Evolutionary conservation across 495 filamentous ascomycete genomes (phyloP), one percentile per base, ranked within the genome.

Genomic region (Amniculicola lignicola): DNA sequence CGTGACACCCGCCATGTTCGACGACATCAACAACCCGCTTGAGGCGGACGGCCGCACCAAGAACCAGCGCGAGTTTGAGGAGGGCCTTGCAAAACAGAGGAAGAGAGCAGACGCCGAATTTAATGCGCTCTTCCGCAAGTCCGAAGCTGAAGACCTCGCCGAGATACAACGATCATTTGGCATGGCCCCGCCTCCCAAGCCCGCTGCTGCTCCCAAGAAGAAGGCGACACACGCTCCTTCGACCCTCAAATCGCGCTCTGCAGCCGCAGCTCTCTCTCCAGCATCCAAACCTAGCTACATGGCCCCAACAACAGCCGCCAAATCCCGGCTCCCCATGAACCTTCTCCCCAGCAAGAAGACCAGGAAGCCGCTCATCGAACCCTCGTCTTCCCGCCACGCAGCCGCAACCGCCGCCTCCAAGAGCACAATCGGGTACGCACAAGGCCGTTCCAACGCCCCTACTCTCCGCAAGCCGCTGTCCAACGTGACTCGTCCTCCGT

Each of bases 391-490:
- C 75, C 76, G 80, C 46, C 72, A 81, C 60, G 72, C 80, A 3
- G 82, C 84, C 5, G 85, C 87, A 16, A 76, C 74, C 5, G 76
- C 72, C n/a, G 79, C 77, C 10, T 91, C 90, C 11, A 79, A 81
- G 46, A 86, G 80, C 40, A 95, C 90, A 0, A 70, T 96, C 23
- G 90, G 90, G 5, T 92, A 90, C 66, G 82, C 81, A 45, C 88
- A 85, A 64, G 89, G 90, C 23, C 78, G 89, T 14, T 77, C 75
- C 14, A 78, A 83, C 12, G 84, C 84, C 6, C 71, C 74, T 9
- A 71, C 63, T 3, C 53, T 82, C 9, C 63, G 58, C 68, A 61
- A 63, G 31, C 70, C 65, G 4, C 61, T 65, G 14, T 56, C 61
- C 0, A 64, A 54, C 40, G 19, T 64, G 23, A 52, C 51, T n/a